These are phyloP conservation scores for Arabidopsis lyrata DNA, from an alignment of 441 rosid species.

Conservation along the genomic window DNA sequence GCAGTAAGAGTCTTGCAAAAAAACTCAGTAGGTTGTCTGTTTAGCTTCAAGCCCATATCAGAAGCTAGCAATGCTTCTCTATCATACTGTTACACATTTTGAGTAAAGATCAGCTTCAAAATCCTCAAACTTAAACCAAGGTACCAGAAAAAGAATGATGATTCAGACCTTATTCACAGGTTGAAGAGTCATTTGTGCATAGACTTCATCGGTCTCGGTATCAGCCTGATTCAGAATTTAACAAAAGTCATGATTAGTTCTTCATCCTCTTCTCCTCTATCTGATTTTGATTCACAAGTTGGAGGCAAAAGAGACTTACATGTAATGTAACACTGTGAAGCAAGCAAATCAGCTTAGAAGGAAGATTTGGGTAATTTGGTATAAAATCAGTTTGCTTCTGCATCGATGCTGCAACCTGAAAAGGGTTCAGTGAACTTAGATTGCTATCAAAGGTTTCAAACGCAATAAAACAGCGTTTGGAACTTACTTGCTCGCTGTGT, in stretches of 20 bases:
- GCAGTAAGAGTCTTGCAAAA: conserved; percentile 98
- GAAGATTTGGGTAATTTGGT: conserved; percentile 92
- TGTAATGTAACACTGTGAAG: conserved; percentile 88
- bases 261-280: background rate
- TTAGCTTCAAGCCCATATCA: conserved; percentile 81
- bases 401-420: conserved; percentile 95
- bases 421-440: conserved; percentile 4
- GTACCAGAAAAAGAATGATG: conserved; percentile 21
- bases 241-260: conserved; percentile 26
- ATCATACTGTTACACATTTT: conserved; percentile 61
- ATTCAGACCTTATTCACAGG: conserved; percentile 56
- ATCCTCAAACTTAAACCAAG: conserved; percentile 4
- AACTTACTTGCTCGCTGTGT: conserved; percentile 90
- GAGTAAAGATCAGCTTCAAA: conserved; percentile 6
- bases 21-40: conserved; percentile 83
- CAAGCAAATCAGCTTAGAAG: conserved; percentile 80
- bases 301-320: conserved; percentile 50
- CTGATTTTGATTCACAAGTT: conserved; percentile 9
- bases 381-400: conserved; percentile 77
- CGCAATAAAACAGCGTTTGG: conserved; percentile 10
- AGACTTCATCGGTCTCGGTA: conserved; percentile 90
- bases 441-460: background rate
- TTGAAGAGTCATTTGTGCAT: conserved; percentile 99
- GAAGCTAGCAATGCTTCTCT: conserved; percentile 88
- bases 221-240: conserved; percentile 74